A percentile compares a stretch with the other conserved stretches of the same genome.
These are phyloP conservation scores for Dactylonectria macrodidyma DNA, from an alignment of 2,329 filamentous ascomycete species.

Conservation along the genomic window DNA sequence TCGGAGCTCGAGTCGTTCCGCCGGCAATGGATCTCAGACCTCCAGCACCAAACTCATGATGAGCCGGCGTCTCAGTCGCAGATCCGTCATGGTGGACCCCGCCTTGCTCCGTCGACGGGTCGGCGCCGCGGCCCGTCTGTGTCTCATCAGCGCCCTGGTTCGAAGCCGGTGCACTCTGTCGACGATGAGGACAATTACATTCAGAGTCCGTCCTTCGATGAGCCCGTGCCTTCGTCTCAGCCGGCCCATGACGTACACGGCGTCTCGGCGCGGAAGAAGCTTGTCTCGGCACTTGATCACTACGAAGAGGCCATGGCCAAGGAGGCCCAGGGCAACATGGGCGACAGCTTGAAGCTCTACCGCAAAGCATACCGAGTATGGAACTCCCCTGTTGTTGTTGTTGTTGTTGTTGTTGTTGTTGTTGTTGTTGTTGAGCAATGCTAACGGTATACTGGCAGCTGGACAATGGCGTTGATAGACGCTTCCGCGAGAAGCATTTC, in stretches of 20 bases:
- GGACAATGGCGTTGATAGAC: slow-evolving; percentile 86
- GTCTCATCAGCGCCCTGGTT: not conserved
- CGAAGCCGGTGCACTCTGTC: slow-evolving; percentile 28
- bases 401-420: too few species aligned
- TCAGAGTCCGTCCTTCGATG: slow-evolving; percentile 54
- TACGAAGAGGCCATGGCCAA: slow-evolving; percentile 93
- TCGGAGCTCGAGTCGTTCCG: slow-evolving; percentile 90
- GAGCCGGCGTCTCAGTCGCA: slow-evolving; percentile 19
- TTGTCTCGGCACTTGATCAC: slow-evolving; percentile 87
- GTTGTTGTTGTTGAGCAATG: not conserved
- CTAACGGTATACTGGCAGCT: slow-evolving; percentile 67
- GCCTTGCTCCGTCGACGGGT: slow-evolving; percentile 38
- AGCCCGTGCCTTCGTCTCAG: slow-evolving; percentile 26
- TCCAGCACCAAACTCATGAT: slow-evolving; percentile 60
- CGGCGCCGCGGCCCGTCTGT: slow-evolving; percentile 14
- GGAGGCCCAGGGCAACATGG: slow-evolving; percentile 86
- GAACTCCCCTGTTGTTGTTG: not conserved
- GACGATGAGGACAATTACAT: slow-evolving; percentile 56
- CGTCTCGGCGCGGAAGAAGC: slow-evolving; percentile 58
- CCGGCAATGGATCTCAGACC: slow-evolving; percentile 88
- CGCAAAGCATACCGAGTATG: slow-evolving; percentile 88
- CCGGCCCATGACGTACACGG: slow-evolving; percentile 27
- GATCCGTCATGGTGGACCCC: slow-evolving; percentile 37
- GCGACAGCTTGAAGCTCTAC: slow-evolving; percentile 90
- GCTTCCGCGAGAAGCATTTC: slow-evolving; percentile 94